Conservation (phyloP, 768 basidiomycete species). For the Candolleomyces aberdarensis region DNA sequence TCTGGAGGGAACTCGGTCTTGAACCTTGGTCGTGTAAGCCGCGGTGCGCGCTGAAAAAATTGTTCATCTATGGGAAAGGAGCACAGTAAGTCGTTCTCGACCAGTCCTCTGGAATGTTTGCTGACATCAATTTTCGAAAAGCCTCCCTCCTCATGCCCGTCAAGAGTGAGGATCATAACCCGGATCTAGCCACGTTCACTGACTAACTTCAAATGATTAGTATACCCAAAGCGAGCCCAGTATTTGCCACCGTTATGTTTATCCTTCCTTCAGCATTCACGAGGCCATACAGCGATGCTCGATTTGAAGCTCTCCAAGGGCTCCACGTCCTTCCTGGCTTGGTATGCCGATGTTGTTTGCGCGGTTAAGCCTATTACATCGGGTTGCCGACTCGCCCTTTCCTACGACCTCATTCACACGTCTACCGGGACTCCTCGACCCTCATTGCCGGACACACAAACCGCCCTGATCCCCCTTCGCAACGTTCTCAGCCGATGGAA, state of each 20-base stretch:
- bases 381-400: conserved; percentile 38
- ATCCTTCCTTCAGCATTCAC: conserved; percentile 37
- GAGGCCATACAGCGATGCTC: conserved; percentile 18
- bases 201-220: conserved; percentile 18
- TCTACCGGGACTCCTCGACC: not conserved
- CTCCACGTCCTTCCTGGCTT: conserved; percentile 31
- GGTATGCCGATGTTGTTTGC: conserved; percentile 40
- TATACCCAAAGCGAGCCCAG: conserved; percentile 43
- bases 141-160: conserved; percentile 37
- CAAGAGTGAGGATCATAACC: conserved; percentile 36
- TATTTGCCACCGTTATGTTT: conserved; percentile 51
- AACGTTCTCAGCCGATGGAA: not conserved
- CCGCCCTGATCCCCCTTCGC: not conserved
- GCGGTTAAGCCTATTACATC: conserved; percentile 36
- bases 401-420: conserved; percentile 37
- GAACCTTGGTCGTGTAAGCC: conserved; percentile 18
- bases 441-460: not conserved
- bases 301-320: conserved; percentile 19
- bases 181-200: not conserved
- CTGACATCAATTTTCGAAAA: conserved; percentile 20
- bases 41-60: conserved; percentile 6
- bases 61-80: no score
- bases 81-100: no score
- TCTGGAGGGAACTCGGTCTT: conserved; percentile 33
- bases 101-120: no score